Base-by-base conservation (phyloP, 2,329 filamentous ascomycete genomes). In the Lachnellula occidentalis region DNA sequence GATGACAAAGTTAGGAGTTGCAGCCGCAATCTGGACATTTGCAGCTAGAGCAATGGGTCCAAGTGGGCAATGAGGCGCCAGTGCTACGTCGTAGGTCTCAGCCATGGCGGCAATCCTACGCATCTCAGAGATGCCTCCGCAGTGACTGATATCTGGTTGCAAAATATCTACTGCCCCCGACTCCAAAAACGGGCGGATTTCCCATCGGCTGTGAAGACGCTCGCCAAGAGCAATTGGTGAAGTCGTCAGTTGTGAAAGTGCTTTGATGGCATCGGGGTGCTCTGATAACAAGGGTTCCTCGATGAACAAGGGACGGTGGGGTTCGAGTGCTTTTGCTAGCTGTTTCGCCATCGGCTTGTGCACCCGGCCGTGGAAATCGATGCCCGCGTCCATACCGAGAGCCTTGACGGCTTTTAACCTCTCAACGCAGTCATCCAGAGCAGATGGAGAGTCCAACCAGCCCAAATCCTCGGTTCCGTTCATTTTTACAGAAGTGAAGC, bases 341-440 rank as follows among this genome's bases (percentile, higher is more conserved):
- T 91, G 87, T 61, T 88, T 89, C 0, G 87, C 87, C 86, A 91
- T 91, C n/a, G 86, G 85, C 58, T 86, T 86, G 70, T 91, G 87
- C 0, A 90, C 74, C 8, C 87, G 80, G 3, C 88, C 88, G 66
- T 92, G 88, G 69, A 91, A 91, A 63, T 92, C 88, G 24, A 92
- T 76, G 1, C 83, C 88, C 0, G 79, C 87, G 54, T 91, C 87
- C 61, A 92, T 78, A 1, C 87, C 87, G 0, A 89, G 71, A 0
- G 77, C 75, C 66, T 87, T 89, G 9, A 92, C 87, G 0, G 79
- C 75, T 61, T 85, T 83, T 12, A 92, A 73, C 1, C 88, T 77
- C 55, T 87, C 80, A 2, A 90, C 81, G 45, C 80, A 83, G 5
- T 78, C 74, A 45, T 86, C 77, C 0, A 92, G 75, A 0, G 76